Evolutionary conservation across 768 basidiomycete genomes (phyloP).

Genomic region (Termitomyces heimii): DNA sequence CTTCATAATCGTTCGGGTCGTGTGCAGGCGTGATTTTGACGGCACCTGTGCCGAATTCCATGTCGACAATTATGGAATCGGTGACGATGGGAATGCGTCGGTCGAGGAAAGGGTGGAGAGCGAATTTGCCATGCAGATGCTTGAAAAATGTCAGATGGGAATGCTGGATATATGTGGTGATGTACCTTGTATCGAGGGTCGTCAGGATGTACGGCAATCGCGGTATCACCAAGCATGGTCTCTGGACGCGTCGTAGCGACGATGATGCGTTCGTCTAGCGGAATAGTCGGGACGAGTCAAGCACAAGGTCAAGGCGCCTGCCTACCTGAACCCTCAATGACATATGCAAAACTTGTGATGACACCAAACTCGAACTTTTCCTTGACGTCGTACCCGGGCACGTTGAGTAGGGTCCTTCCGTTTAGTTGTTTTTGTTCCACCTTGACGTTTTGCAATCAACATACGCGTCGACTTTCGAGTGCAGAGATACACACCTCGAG

Average conservation of each 20-base stretch:
- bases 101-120: conserved; percentile 80
- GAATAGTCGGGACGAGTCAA: neutral
- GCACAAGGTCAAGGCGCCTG: conserved; percentile 14
- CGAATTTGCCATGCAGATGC: conserved; percentile 95
- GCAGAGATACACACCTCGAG: conserved; percentile 60
- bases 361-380: conserved; percentile 97
- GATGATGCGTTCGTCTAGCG: conserved; percentile 78
- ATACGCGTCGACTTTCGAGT: neutral
- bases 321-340: conserved; percentile 77
- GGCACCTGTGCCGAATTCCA: conserved; percentile 95
- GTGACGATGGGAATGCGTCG: conserved; percentile 85
- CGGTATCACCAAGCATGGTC: conserved; percentile 98
- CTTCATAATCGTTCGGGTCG: conserved; percentile 95
- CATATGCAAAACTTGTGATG: conserved; percentile 94
- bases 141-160: conserved; percentile 16
- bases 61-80: conserved; percentile 87
- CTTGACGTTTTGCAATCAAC: conserved; percentile 27
- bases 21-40: conserved; percentile 99
- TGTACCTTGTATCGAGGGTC: conserved; percentile 80
- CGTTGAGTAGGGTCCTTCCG: conserved; percentile 79
- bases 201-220: conserved; percentile 93
- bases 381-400: conserved; percentile 93
- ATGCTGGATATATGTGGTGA: neutral
- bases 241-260: conserved; percentile 98
- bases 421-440: conserved; percentile 89